These are phyloP conservation scores for Syncephalis plumigaleata DNA, from an alignment of 371 early-diverging fungal genomes.

Conservation along the genomic window DNA sequence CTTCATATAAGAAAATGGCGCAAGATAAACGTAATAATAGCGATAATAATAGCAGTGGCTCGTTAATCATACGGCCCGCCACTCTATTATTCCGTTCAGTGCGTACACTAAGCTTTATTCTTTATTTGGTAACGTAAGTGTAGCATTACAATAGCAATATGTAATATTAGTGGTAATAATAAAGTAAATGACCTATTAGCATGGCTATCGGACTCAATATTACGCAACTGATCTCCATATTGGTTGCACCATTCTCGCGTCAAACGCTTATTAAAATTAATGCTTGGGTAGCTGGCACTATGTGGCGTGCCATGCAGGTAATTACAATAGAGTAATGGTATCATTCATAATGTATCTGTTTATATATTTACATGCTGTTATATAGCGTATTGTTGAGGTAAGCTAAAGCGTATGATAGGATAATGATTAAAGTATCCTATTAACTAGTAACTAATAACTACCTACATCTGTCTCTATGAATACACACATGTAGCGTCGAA, in stretches of 20 bases:
- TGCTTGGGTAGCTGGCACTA: constrained; percentile 27
- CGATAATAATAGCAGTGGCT: too few relatives aligned
- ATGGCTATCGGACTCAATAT: constrained; percentile 17
- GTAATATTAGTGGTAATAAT: too few relatives aligned
- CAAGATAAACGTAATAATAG: too few relatives aligned
- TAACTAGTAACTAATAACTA: neutral
- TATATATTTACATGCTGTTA: neutral
- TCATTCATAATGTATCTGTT: neutral
- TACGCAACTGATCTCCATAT: constrained; percentile 30
- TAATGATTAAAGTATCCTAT: neutral
- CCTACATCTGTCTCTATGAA: too few relatives aligned
- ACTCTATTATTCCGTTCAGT: too few relatives aligned
- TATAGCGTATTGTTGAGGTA: constrained; percentile 24
- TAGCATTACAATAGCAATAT: too few relatives aligned
- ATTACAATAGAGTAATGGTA: neutral
- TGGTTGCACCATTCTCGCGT: constrained; percentile 30
- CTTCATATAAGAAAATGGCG: too few relatives aligned
- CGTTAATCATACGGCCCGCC: too few relatives aligned
- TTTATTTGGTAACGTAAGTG: too few relatives aligned
- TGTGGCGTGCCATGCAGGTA: constrained; percentile 54
- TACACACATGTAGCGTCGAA: constrained; percentile 28
- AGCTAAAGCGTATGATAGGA: neutral
- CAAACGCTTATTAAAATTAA: constrained; percentile 32
- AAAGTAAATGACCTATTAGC: too few relatives aligned
- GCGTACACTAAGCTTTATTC: too few relatives aligned